Conservation (phyloP, 176 grass and related monocot genomes). For the Secale cereale region DNA sequence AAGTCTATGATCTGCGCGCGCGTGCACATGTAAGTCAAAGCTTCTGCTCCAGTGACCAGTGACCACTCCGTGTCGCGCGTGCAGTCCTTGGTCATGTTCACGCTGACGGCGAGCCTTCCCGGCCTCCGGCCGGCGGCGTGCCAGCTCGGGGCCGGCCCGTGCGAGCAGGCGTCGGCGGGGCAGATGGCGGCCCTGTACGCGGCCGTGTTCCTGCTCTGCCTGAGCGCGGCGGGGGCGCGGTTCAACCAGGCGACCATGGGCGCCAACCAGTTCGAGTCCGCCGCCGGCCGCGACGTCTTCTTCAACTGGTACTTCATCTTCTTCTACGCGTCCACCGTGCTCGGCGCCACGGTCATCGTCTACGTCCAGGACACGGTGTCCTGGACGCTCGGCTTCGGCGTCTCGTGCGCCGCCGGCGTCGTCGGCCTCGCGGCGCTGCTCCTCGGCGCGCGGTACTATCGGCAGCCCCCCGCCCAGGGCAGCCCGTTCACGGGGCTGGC, state of each 20-base stretch:
- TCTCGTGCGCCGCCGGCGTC: constrained; percentile 18
- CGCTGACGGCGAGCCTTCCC: constrained; percentile 43
- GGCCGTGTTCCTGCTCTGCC: constrained; percentile 38
- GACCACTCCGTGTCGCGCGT: not conserved
- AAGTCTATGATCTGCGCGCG: not conserved
- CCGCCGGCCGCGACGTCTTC: constrained; percentile 44
- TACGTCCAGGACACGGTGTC: constrained; percentile 64
- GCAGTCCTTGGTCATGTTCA: constrained; percentile 66
- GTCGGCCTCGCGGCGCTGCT: constrained; percentile 46
- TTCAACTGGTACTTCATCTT: constrained; percentile 90
- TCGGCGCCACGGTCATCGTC: constrained; percentile 51
- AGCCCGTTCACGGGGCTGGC: constrained; percentile 72
- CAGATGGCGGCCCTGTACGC: constrained; percentile 50
- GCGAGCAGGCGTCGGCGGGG: constrained; percentile 30
- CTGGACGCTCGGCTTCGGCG: constrained; percentile 52
- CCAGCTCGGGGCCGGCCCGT: not conserved
- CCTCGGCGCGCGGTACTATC: constrained; percentile 49
- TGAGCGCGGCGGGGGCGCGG: constrained; percentile 58
- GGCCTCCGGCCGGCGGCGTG: constrained; percentile 43
- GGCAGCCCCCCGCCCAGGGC: constrained; percentile 24
- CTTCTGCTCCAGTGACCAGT: too few species aligned
- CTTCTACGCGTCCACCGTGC: constrained; percentile 45
- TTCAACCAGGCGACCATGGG: constrained; percentile 76
- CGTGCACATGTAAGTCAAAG: not conserved
- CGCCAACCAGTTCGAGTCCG: constrained; percentile 62